Evolutionary conservation across 257 asterid genomes (phyloP).

Genomic region (Primulina eburnea): DNA sequence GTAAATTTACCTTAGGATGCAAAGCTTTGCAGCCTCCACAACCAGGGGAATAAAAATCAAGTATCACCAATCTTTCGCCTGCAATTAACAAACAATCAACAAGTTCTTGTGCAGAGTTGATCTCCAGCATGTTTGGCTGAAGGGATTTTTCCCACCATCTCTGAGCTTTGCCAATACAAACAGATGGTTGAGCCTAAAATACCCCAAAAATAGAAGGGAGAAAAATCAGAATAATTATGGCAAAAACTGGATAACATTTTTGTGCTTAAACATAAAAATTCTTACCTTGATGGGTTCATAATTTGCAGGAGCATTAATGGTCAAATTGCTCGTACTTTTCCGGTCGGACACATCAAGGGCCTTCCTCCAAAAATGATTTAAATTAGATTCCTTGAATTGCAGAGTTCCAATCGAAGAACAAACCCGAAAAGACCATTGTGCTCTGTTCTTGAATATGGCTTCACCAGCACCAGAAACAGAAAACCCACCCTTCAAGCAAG

Average conservation of each 20-base stretch:
- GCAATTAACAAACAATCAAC: constrained; percentile 64
- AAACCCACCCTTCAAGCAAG: constrained; percentile 51
- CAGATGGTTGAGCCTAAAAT: constrained; percentile 61
- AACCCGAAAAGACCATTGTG: constrained; percentile 36
- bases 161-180: constrained; percentile 45
- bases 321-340: constrained; percentile 29
- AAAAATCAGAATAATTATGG: neutral
- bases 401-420: constrained; percentile 38
- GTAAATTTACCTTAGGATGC: constrained; percentile 72
- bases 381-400: constrained; percentile 46
- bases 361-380: constrained; percentile 45
- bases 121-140: constrained; percentile 79
- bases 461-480: constrained; percentile 49
- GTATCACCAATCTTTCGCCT: constrained; percentile 73
- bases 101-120: constrained; percentile 62
- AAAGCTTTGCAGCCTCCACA: constrained; percentile 95
- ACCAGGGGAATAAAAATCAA: constrained; percentile 90
- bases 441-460: constrained; percentile 27
- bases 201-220: neutral
- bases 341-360: constrained; percentile 40
- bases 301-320: constrained; percentile 33
- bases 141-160: constrained; percentile 93
- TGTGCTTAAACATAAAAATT: neutral
- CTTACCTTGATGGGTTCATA: constrained; percentile 55
- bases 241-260: neutral